A percentile compares a stretch with the other conserved stretches of the same genome.
Conservation (phyloP, 2,329 filamentous ascomycete genomes). For the Nemania abortiva region DNA sequence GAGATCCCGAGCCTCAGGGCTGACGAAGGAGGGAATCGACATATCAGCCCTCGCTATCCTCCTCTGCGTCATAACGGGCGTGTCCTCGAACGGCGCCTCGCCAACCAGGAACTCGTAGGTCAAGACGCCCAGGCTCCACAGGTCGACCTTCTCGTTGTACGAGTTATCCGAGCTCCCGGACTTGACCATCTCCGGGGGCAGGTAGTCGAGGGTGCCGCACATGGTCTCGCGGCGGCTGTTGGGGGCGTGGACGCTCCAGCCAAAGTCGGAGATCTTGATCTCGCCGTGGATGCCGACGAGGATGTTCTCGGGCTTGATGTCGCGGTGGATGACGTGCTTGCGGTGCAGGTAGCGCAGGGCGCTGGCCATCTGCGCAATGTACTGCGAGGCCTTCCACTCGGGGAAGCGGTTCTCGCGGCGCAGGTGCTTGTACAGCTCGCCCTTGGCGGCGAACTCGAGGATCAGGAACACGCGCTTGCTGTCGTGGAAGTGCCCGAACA, state of each 20-base stretch:
- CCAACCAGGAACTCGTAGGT: conserved; percentile 97
- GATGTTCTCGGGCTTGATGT: conserved; percentile 99
- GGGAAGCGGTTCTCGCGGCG: conserved; percentile 82
- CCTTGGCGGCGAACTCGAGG: conserved; percentile 86
- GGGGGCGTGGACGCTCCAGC: conserved; percentile 97
- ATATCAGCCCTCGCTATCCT: conserved; percentile 92
- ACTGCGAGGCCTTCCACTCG: conserved; percentile 88
- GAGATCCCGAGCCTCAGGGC: conserved; percentile 87
- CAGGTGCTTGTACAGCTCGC: conserved; percentile 89
- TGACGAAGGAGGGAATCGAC: conserved; percentile 91
- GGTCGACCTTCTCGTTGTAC: conserved; percentile 94
- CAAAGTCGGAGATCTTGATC: conserved; percentile 98
- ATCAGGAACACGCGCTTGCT: conserved; percentile 89
- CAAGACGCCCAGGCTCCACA: conserved; percentile 95
- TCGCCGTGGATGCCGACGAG: conserved; percentile 95
- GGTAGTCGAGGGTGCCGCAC: conserved; percentile 97
- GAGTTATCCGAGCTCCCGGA: conserved; percentile 83
- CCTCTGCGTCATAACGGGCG: conserved; percentile 91
- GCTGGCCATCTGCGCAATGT: conserved; percentile 89
- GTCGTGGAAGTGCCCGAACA: conserved; percentile 91
- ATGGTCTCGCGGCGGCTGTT: conserved; percentile 94
- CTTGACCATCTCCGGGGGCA: conserved; percentile 97
- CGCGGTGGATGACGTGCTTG: conserved; percentile 96
- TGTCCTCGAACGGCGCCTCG: conserved; percentile 97
- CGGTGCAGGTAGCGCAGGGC: conserved; percentile 91